Conservation (phyloP, 495 filamentous ascomycete species). For the Hyphodiscus hymeniophilus region DNA sequence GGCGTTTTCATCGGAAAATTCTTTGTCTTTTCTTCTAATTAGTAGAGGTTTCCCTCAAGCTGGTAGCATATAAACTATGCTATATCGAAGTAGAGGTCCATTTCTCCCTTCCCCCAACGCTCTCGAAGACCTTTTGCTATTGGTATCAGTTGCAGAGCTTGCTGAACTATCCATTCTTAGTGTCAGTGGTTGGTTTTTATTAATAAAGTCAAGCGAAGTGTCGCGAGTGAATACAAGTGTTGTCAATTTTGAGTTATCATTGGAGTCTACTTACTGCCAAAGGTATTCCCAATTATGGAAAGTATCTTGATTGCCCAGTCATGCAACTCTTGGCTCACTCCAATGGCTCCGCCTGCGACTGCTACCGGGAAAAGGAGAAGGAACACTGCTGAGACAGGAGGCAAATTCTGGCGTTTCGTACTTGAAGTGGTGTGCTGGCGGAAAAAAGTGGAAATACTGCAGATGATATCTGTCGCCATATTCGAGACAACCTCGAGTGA, state of each 20-base stretch:
- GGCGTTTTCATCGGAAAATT: too few relatives aligned
- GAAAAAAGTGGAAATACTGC: constrained; percentile 9
- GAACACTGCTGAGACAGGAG: not conserved
- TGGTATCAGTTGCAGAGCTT: constrained; percentile 8
- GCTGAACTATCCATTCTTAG: constrained; percentile 7
- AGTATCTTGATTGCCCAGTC: constrained; percentile 26
- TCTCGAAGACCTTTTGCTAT: constrained; percentile 6
- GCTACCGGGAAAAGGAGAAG: not conserved
- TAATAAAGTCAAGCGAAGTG: too few relatives aligned
- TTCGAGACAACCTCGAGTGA: constrained; percentile 7
- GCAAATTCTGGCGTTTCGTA: not conserved
- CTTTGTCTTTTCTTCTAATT: too few relatives aligned
- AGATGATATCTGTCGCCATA: constrained; percentile 16
- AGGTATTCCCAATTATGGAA: constrained; percentile 24
- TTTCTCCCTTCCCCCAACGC: constrained; percentile 1
- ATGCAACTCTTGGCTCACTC: constrained; percentile 23
- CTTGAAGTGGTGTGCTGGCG: not conserved
- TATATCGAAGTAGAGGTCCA: too few relatives aligned
- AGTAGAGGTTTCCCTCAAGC: too few relatives aligned
- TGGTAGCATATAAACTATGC: too few relatives aligned
- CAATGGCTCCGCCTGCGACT: not conserved
- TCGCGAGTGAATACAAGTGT: too few relatives aligned
- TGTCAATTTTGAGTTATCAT: too few relatives aligned
- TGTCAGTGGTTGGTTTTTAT: too few relatives aligned
- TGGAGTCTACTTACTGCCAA: constrained; percentile 13